Conservation (phyloP, 331 rosid genomes). For the Malus hybrid region DNA sequence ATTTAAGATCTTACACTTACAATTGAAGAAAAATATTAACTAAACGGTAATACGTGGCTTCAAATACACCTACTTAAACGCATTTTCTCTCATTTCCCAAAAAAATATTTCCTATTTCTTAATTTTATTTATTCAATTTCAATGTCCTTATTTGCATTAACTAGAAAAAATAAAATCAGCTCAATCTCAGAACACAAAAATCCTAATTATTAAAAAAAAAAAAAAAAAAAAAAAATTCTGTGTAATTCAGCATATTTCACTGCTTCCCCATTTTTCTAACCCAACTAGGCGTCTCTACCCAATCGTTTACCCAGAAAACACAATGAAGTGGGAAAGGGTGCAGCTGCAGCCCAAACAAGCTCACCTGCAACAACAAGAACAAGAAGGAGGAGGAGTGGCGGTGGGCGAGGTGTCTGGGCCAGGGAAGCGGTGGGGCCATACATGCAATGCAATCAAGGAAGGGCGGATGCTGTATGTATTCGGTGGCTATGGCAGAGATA, state of each 20-base stretch:
- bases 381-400: background rate
- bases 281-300: conserved; percentile 3
- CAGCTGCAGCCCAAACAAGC: conserved; percentile 33
- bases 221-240: background rate
- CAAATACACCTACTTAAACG: background rate
- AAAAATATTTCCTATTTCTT: too few relatives aligned
- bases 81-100: background rate
- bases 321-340: conserved; percentile 93
- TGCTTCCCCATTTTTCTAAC: conserved; percentile 18
- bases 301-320: conserved; percentile 17
- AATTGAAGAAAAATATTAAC: fast-evolving
- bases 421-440: conserved; percentile 98
- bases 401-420: conserved; percentile 50
- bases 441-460: conserved; percentile 88
- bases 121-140: background rate
- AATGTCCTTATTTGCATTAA: background rate
- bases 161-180: background rate
- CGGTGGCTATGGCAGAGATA: conserved; percentile 90
- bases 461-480: conserved; percentile 81
- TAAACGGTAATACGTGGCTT: too few relatives aligned
- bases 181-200: background rate
- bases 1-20: too few relatives aligned
- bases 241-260: conserved; percentile 2
- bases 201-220: background rate
- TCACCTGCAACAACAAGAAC: conserved; percentile 14